Percentiles rank a stretch among this genome's conserved stretches.
These are phyloP conservation scores for Avicennia marina DNA, from an alignment of 257 asterid species.

Conservation along the genomic window DNA sequence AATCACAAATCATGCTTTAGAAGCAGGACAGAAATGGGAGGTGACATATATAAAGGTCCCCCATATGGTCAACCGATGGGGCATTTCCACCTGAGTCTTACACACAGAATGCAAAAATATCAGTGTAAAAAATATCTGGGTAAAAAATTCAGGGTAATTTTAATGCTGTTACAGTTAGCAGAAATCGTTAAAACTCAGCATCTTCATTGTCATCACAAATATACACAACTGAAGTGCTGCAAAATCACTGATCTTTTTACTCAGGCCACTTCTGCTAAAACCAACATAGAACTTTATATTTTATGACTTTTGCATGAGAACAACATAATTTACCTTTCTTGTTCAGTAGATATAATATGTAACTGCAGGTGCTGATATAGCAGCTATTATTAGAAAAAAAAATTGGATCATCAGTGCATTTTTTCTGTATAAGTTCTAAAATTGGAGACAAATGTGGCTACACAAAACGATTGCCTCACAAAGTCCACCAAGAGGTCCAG, in stretches of 20 bases:
- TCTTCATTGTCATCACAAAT: neutral
- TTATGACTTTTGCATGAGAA: neutral
- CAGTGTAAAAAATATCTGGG: too few relatives aligned
- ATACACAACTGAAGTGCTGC: conserved; percentile 1
- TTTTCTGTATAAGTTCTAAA: neutral
- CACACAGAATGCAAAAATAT: neutral
- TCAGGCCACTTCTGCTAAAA: neutral
- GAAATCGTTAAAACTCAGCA: neutral
- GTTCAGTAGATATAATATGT: neutral
- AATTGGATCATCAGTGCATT: neutral
- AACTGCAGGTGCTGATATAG: neutral
- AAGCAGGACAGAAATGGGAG: conserved; percentile 5
- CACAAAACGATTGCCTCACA: too few relatives aligned
- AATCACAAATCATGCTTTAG: neutral
- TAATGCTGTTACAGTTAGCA: neutral
- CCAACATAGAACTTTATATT: neutral
- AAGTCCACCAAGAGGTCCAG: neutral
- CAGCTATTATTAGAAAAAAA: neutral
- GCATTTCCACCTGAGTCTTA: conserved; percentile 2
- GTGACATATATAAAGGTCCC: conserved; percentile 3
- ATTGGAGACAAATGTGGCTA: neutral
- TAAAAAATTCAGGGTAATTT: too few relatives aligned
- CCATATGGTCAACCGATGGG: neutral
- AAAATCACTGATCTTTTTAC: neutral
- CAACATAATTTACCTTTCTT: neutral